Percentiles rank a stretch among this genome's conserved stretches.
Conservation (phyloP, 1,139 yeast species). For the Eremothecium coryli region DNA sequence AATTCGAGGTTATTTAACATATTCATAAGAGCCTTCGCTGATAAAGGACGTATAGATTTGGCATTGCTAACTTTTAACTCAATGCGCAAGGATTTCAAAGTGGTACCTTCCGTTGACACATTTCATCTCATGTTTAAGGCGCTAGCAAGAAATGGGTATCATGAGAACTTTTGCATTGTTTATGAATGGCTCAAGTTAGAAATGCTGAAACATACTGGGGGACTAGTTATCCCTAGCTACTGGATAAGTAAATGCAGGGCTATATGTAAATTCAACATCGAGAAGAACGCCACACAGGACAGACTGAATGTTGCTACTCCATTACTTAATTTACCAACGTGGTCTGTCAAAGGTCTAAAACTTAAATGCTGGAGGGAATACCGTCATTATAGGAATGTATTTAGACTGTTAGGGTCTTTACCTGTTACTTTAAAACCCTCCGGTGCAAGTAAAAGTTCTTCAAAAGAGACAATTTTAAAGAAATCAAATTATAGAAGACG, state of each 20-base stretch:
- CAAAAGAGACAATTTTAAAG: too few species aligned
- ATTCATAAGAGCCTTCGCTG: slow-evolving; percentile 26
- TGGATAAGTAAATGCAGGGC: slow-evolving; percentile 23
- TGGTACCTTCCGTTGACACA: slow-evolving; percentile 25
- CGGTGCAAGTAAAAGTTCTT: too few species aligned
- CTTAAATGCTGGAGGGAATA: slow-evolving; percentile 17
- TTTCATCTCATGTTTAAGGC: slow-evolving; percentile 32
- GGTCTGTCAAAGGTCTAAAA: slow-evolving; percentile 9
- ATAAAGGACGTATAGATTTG: slow-evolving; percentile 31
- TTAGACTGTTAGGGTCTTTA: slow-evolving; percentile 21
- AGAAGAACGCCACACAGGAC: slow-evolving; percentile 6
- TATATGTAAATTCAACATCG: slow-evolving; percentile 15
- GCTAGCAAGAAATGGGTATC: slow-evolving; percentile 29
- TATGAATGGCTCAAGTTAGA: slow-evolving; percentile 13
- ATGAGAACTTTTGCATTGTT: slow-evolving; percentile 21
- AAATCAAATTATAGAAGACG: too few species aligned
- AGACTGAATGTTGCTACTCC: slow-evolving; percentile 8
- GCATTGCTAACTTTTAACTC: slow-evolving; percentile 28
- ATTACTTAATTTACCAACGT: slow-evolving; percentile 6
- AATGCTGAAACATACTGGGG: slow-evolving; percentile 7
- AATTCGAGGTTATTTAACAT: slow-evolving; percentile 26
- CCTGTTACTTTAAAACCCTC: too few species aligned
- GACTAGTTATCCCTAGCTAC: slow-evolving; percentile 11
- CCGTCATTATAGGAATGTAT: slow-evolving; percentile 10
- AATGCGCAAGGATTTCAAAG: slow-evolving; percentile 18